A percentile compares a stretch with the other conserved stretches of the same genome.
Conservation (phyloP, 768 basidiomycete species). For the Mycena galericulata region DNA sequence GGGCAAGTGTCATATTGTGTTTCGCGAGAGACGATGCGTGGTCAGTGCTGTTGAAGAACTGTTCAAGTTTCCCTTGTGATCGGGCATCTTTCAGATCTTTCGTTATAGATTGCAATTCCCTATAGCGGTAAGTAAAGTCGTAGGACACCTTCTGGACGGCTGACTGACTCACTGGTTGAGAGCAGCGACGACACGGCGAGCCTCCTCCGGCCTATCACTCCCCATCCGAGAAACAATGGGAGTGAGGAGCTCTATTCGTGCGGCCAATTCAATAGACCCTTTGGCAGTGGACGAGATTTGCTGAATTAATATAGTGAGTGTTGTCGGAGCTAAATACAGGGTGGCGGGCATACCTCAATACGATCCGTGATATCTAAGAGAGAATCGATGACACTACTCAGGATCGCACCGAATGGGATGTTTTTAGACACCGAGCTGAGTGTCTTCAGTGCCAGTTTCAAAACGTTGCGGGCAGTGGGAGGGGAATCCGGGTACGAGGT, state of each 20-base stretch:
- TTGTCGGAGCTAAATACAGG: no score
- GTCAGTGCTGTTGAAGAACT: constrained; percentile 9
- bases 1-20: neutral
- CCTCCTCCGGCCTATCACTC: neutral
- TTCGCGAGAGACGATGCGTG: neutral
- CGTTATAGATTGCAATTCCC: constrained; percentile 13
- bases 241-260: constrained; percentile 13
- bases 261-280: constrained; percentile 10
- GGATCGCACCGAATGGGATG: neutral
- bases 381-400: constrained; percentile 15
- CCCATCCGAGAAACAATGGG: constrained; percentile 11
- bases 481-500: neutral
- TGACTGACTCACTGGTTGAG: neutral
- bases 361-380: constrained; percentile 14
- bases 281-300: constrained; percentile 4
- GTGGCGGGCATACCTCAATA: neutral
- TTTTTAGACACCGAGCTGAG: constrained; percentile 5
- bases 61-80: neutral
- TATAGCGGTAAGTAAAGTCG: neutral
- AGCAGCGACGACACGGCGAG: neutral
- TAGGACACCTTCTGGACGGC: no score
- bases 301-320: neutral
- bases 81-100: neutral
- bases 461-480: neutral
- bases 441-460: neutral